phyloP scores from a whole-genome alignment of 2,329 filamentous ascomycete species.

The Tolypocladium tropicale region DNA sequence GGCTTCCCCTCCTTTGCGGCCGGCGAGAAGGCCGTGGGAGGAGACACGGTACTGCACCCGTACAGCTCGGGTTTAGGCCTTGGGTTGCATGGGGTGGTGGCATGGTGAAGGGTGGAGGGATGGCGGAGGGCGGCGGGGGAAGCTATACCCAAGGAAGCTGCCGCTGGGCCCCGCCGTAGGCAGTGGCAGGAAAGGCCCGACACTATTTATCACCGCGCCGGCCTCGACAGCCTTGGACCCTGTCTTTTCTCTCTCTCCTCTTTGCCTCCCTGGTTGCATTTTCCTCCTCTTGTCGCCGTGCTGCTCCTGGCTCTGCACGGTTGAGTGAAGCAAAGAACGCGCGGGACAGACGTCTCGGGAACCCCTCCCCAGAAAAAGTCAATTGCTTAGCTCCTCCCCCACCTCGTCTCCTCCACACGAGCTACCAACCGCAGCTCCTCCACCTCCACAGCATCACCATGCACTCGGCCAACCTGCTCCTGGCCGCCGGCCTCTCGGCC shows the following conservation, averaged over 20 bases:
- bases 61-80: no score
- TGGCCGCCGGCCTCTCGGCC: slow-evolving; percentile 21
- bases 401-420: no score
- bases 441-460: slow-evolving; percentile 13
- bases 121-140: background rate
- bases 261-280: no score
- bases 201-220: background rate
- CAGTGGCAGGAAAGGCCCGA: background rate
- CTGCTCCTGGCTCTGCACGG: background rate
- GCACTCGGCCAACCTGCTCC: slow-evolving; percentile 28
- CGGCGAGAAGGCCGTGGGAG: background rate
- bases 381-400: background rate
- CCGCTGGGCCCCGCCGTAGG: background rate
- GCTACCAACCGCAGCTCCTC: background rate
- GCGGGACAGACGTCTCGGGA: background rate
- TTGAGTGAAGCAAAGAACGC: background rate
- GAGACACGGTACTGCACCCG: no score
- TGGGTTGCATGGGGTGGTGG: background rate
- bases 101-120: background rate
- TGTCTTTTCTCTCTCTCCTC: background rate
- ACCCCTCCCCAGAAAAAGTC: background rate
- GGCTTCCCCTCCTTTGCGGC: background rate
- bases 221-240: background rate
- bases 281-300: background rate
- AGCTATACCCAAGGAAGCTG: background rate